phyloP scores from a whole-genome alignment of 1,139 yeast species.

The Nadsonia starkeyi-henricii region DNA sequence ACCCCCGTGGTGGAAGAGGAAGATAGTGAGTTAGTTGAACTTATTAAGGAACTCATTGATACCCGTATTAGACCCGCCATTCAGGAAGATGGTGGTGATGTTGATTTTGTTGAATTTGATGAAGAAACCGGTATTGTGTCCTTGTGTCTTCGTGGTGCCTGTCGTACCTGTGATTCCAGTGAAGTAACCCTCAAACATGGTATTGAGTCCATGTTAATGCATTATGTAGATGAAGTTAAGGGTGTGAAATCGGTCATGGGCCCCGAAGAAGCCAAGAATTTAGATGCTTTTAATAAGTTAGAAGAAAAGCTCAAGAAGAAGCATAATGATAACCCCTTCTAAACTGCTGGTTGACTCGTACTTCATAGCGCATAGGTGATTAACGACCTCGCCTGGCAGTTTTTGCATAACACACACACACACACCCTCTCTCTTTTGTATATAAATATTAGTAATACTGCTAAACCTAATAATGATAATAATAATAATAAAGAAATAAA shows the following conservation, averaged over 20 bases:
- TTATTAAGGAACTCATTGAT: conserved; percentile 86
- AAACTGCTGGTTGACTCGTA: no score
- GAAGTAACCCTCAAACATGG: conserved; percentile 71
- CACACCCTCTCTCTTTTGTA: no score
- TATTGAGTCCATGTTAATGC: conserved; percentile 72
- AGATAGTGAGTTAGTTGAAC: conserved; percentile 68
- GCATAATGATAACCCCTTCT: conserved; percentile 4
- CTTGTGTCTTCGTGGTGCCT: conserved; percentile 68
- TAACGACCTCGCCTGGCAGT: no score
- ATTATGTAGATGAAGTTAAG: conserved; percentile 69
- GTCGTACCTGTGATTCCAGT: conserved; percentile 65
- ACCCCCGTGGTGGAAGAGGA: conserved; percentile 35
- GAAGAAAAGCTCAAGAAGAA: conserved; percentile 27
- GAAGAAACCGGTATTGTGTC: conserved; percentile 56
- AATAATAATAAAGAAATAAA: no score
- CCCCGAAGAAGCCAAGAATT: conserved; percentile 45
- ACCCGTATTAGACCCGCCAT: conserved; percentile 90
- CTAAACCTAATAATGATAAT: no score
- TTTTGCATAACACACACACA: no score
- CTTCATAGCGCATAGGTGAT: no score
- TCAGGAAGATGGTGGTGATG: conserved; percentile 72
- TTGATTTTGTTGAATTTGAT: conserved; percentile 50
- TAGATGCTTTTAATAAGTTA: conserved; percentile 58
- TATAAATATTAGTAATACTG: no score
- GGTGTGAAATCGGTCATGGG: conserved; percentile 58